Base-by-base conservation (phyloP, 1,284 basidiomycete species). In the Pholiota adiposa region DNA sequence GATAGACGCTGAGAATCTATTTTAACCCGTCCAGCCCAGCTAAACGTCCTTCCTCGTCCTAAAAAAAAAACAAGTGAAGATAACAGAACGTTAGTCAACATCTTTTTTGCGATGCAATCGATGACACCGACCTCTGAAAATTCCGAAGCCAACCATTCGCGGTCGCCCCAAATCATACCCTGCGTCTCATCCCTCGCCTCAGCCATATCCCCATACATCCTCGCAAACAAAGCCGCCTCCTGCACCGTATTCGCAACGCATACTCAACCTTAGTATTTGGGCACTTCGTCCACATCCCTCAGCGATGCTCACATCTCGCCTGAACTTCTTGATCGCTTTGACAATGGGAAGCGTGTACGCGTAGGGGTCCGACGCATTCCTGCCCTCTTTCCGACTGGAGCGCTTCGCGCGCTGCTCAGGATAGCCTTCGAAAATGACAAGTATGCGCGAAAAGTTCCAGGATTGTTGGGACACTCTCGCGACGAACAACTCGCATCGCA, bases 391-490 rank as follows among this genome's bases (percentile, higher is more conserved):
- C 1, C 41, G 55, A 18, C 12, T 50, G 9, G 63, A 54, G 11
- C 56, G 70, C 60, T 75, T 75, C 0, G 80, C 76, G 12, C 72
- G 69, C 4, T 73, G 73, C 23, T 73, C 72, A 2, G 85, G 83
- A 64, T 87, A 91, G 2, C 84, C 84, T 69, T 90, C 87, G 52
- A 92, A 83, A 14, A 92, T 61, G 19, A 92, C 67, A 1, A 89
- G 75, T 7, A 92, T 59, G 40, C 74, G 70, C 8, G 68, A 67
- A 68, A 83, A 92, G 19, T 78, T 76, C 86, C 86, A 89, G 14
- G 90, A 89, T 46, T 81, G 75, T 16, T 72, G 65, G 3, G 75
- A 71, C 8, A 89, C 69, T 2, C 62, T 67, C 6, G 70, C 63
- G 5, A 78, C 65, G 7, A 87, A 72, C 9, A 73, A 66, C 7